Conservation (phyloP, 176 grass and related monocot genomes). For the Microstegium vimineum region DNA sequence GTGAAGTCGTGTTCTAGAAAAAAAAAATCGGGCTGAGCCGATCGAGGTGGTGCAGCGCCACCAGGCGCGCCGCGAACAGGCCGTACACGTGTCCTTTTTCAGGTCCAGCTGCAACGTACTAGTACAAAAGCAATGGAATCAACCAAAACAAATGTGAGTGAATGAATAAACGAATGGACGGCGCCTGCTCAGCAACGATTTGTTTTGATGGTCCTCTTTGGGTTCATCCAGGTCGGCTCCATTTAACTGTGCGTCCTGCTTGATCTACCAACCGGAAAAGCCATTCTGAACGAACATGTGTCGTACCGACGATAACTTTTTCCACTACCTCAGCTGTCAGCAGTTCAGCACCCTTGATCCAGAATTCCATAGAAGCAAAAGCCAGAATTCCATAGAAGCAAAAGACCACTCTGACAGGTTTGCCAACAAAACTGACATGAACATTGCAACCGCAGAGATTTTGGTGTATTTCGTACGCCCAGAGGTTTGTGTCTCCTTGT, state of each 20-base stretch:
- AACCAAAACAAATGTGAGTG: background rate
- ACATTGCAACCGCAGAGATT: background rate
- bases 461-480: background rate
- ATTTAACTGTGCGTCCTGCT: background rate
- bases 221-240: background rate
- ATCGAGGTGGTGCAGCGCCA: conserved; percentile 84
- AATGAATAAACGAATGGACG: background rate
- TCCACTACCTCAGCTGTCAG: background rate
- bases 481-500: background rate
- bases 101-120: conserved; percentile 44
- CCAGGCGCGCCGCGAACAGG: conserved; percentile 62
- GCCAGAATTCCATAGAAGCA: background rate
- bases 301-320: background rate
- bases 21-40: conserved; percentile 29
- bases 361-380: background rate
- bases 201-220: background rate
- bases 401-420: background rate
- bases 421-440: conserved; percentile 10
- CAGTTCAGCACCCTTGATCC: background rate
- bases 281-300: background rate
- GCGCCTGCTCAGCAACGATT: background rate
- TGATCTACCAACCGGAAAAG: background rate
- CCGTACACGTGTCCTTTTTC: conserved; percentile 46
- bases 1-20: no score
- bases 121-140: background rate